phyloP scores from a whole-genome alignment of 805 yeast species.

The Pichia exigua region DNA sequence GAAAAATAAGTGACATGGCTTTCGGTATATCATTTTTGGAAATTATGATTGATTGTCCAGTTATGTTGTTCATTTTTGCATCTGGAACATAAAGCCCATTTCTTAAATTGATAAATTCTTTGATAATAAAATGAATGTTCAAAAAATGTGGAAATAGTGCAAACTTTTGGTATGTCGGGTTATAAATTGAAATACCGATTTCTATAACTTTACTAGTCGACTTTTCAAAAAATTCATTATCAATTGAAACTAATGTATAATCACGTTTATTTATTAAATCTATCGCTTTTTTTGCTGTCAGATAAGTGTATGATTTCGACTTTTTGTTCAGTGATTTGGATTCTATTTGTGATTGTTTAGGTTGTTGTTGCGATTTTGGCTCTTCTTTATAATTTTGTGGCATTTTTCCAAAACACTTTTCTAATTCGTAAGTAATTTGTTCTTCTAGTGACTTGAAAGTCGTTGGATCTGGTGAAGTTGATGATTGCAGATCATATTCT shows the following conservation, averaged over 20 bases:
- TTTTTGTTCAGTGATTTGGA: background rate
- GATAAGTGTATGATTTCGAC: slow-evolving; percentile 1
- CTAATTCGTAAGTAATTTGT: slow-evolving; percentile 1
- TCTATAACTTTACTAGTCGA: slow-evolving; percentile 18
- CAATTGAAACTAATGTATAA: slow-evolving; percentile 21
- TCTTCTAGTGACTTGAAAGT: background rate
- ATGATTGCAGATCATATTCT: background rate
- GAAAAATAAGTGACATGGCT: slow-evolving; percentile 12
- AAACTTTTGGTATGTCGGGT: slow-evolving; percentile 23
- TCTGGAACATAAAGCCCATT: slow-evolving; percentile 25
- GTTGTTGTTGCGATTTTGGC: background rate
- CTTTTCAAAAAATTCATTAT: slow-evolving; percentile 22
- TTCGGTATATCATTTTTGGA: slow-evolving; percentile 10
- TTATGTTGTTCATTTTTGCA: slow-evolving; percentile 20
- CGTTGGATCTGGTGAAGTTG: background rate
- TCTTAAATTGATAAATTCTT: slow-evolving; percentile 14
- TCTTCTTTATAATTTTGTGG: background rate
- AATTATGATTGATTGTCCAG: slow-evolving; percentile 23
- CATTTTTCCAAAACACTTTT: background rate
- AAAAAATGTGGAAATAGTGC: slow-evolving; percentile 26
- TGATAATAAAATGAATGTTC: slow-evolving; percentile 22
- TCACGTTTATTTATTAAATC: slow-evolving; percentile 15
- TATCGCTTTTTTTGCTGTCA: slow-evolving; percentile 21
- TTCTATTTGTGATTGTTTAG: background rate
- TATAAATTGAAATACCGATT: slow-evolving; percentile 25